Base-by-base conservation (phyloP, 2,329 filamentous ascomycete genomes). In the Boeremia exigua region DNA sequence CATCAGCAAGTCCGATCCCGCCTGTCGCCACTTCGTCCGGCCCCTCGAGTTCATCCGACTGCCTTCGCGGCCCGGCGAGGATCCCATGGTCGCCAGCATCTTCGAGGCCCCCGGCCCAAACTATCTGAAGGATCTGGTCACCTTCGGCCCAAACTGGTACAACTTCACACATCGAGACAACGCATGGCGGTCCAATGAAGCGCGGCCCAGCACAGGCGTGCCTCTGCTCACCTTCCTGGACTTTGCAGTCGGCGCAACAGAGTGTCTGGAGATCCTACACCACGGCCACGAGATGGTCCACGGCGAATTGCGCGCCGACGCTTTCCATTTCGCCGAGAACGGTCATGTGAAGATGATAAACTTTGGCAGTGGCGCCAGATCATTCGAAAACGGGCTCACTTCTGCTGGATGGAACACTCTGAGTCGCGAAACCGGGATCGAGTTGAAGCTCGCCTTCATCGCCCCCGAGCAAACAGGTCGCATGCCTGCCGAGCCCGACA, bases 381-480 rank as follows among this genome's bases (percentile, higher is more conserved):
- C 92, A 0, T 97, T 97, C 63, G 94, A 97, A 75, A 91, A 96
- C 76, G 91, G 93, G 4, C 81, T 98, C 39, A 84, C 81, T 7
- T 94, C 91, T 67, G 88, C 90, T 17, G 92, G 92, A 30, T 98
- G 94, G 94, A 90, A 89, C 10, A 84, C 85, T 0, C 78, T 97
- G 9, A 94, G 91, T 11, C 88, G 89, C 56, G 91, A 97, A 72
- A 78, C 92, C 7, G 93, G 93, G 2, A 91, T 92, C 36, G 92
- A 92, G 76, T 88, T 93, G 70, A 96, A 96, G 75, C 81, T 98
- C 17, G 86, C 93, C 47, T 97, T 92, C 71, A 96, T 97, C 71
- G 94, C 92, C 42, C 93, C 94, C 0, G 94, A 98, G 72, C 94
- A 97, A 79, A 97, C 94, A 2, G 94, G 94, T 12, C 88, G 94